A percentile compares a stretch with the other conserved stretches of the same genome.
Evolutionary conservation across 345 rosid genomes (phyloP).

Genomic region (Syzygium jambos): DNA sequence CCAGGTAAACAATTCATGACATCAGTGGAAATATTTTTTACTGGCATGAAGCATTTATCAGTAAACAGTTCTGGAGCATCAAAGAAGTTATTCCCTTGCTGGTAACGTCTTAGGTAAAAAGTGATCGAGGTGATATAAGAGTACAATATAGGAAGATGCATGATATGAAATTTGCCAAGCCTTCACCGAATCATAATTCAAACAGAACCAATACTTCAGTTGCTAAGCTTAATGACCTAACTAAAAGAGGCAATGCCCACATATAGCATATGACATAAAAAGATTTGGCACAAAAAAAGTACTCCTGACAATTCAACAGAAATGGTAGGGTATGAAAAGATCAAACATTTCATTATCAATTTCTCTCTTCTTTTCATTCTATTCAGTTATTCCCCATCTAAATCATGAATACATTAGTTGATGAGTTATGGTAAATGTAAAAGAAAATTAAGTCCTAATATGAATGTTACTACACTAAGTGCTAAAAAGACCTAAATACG

Average conservation of each 20-base stretch:
- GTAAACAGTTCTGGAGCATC: not conserved
- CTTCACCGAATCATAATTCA: not conserved
- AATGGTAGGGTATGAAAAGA: not conserved
- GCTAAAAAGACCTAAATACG: not conserved
- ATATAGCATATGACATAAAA: not conserved
- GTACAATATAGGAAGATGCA: not conserved
- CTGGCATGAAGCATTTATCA: not conserved
- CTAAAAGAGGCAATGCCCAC: not conserved
- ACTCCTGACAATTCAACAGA: not conserved
- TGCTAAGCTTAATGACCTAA: not conserved
- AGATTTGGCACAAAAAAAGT: not conserved
- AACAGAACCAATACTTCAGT: not conserved
- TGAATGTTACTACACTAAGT: not conserved
- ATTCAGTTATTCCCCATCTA: not conserved
- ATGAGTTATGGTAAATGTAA: not conserved
- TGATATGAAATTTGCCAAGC: not conserved
- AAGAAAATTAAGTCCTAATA: not conserved
- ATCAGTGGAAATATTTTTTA: not conserved
- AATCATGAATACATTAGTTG: not conserved
- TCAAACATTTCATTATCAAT: not conserved
- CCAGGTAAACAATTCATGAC: not conserved
- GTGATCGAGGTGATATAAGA: not conserved
- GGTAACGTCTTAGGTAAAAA: not conserved
- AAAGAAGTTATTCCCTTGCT: not conserved
- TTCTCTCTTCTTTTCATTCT: not conserved